Percentiles rank a stretch among this genome's conserved stretches.
phyloP scores from a whole-genome alignment of 768 basidiomycete species.

The Steccherinum ochraceum region DNA sequence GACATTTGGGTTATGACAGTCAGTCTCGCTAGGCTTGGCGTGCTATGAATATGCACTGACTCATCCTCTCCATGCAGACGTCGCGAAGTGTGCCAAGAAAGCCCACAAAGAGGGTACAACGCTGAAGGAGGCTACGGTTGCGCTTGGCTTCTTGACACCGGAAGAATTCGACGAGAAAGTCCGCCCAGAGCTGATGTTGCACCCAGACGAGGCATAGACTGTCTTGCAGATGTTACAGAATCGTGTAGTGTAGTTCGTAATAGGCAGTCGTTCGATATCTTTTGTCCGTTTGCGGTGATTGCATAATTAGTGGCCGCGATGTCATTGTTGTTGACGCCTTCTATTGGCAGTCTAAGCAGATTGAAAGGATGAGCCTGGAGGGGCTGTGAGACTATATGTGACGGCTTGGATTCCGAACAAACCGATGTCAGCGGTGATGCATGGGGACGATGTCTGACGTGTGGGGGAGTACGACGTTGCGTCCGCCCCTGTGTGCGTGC shows the following conservation, averaged over 20 bases:
- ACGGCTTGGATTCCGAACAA: neutral
- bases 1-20: constrained; percentile 96
- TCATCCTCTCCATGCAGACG: constrained; percentile 57
- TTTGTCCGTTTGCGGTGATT: neutral
- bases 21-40: constrained; percentile 30
- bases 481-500: neutral
- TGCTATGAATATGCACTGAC: constrained; percentile 2
- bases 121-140: constrained; percentile 89
- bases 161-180: constrained; percentile 96
- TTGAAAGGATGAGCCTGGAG: neutral
- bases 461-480: neutral
- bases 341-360: too few relatives aligned
- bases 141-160: constrained; percentile 75
- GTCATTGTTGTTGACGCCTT: neutral
- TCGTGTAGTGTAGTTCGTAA: neutral
- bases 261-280: neutral
- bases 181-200: constrained; percentile 84
- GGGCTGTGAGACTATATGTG: neutral
- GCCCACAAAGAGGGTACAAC: constrained; percentile 99
- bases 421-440: neutral
- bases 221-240: too few relatives aligned
- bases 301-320: neutral
- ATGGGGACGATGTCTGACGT: neutral
- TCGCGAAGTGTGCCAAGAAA: constrained; percentile 98
- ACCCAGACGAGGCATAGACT: constrained; percentile 48